Evolutionary conservation across 148 eudicot genomes (phyloP).

Genomic region (Linanthus parryae): DNA sequence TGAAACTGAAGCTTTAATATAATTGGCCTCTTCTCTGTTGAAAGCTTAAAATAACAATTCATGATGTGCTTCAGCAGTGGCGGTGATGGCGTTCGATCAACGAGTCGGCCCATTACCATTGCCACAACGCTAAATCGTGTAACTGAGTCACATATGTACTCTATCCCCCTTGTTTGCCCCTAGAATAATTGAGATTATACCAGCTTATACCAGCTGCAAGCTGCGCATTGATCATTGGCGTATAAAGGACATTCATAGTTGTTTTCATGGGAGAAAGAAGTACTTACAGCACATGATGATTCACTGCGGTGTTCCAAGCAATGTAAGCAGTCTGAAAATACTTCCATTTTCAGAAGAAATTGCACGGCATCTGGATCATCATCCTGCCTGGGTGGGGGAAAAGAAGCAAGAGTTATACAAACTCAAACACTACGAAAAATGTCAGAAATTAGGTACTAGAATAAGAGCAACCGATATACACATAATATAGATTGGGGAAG

Average conservation of each 20-base stretch:
- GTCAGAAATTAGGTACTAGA: too few species aligned
- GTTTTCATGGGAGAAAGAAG: background rate
- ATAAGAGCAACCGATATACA: too few species aligned
- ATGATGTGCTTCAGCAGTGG: conserved; percentile 5
- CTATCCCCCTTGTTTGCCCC: conserved; percentile 8
- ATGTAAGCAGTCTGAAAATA: conserved; percentile 13
- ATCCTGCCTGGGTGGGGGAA: background rate
- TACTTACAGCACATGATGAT: conserved; percentile 16
- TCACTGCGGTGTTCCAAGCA: conserved; percentile 14
- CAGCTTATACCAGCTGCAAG: conserved; percentile 9
- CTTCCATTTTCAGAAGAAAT: conserved; percentile 14
- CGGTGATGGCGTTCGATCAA: background rate
- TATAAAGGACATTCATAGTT: too few species aligned
- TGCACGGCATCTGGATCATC: conserved; percentile 13
- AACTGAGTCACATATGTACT: conserved; percentile 1
- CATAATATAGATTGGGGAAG: too few species aligned
- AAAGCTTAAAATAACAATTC: background rate
- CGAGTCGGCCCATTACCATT: background rate
- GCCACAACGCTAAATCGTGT: background rate
- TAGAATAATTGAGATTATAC: conserved; percentile 5
- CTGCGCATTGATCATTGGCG: background rate
- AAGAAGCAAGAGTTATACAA: too few species aligned
- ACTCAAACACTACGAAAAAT: too few species aligned
- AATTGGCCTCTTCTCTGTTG: too few species aligned
- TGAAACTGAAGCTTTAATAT: too few species aligned